Base-by-base conservation (phyloP, 2,329 filamentous ascomycete species). In the Pseudogymnoascus sp. region DNA sequence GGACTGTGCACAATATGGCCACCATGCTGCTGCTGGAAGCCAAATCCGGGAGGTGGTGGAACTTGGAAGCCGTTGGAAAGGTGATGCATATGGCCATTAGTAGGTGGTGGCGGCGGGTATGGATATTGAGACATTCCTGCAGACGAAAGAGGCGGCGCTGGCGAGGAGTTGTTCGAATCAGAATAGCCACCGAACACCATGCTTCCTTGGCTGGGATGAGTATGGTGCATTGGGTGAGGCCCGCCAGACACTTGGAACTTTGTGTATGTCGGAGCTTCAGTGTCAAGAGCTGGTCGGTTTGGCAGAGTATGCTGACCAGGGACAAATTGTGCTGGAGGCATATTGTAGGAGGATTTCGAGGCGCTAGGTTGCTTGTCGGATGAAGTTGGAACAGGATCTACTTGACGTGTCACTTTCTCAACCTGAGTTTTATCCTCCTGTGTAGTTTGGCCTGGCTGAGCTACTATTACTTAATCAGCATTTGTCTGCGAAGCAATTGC, bases 131-230 rank as follows among this genome's bases (percentile, higher is more conserved):
- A 70, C 31, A 75, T 67, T 67, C 79, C 76, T 6, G 77, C 76
- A n/a, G 82, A 78, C 12, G 78, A 78, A 53, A 74, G 77, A 61
- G 82, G 82, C 44, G 79, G 79, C 18, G 77, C 82, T 1, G 85
- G 85, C 4, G 85, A 87, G 0, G 84, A 82, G 62, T 78, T 81
- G 68, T 82, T 81, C 11, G 85, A 87, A 16, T 78, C 80, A 34
- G 79, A 75, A 65, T 83, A 81, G 5, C 76, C 77, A 36, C 82
- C 82, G 68, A 87, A 86, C 66, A 85, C 78, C 61, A 86, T 74
- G 70, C 80, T 85, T 38, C 81, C 78, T 64, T 80, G 80, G 70
- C 81, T 86, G 12, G 78, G 79, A 62, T 82, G 83, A 42, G 78
- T 72, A 61, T 84, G 81, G 67, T 85, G 82, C 68, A 81, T 69